Evolutionary conservation across 139 green algal species (phyloP).

Genomic region (Gonium pectorale): DNA sequence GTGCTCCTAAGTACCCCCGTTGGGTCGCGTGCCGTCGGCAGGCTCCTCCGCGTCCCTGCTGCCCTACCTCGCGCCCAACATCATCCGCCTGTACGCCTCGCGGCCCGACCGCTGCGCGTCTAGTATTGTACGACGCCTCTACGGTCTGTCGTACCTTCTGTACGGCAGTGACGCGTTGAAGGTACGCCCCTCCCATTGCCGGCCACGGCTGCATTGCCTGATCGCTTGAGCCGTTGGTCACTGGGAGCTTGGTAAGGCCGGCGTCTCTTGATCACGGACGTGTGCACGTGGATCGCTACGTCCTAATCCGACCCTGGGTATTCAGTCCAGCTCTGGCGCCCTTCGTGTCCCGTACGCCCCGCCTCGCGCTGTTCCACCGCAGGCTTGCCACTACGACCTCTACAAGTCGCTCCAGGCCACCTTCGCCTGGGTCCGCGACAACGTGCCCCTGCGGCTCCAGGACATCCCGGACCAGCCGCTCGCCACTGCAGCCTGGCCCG

Average conservation of each 20-base stretch:
- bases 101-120: neutral
- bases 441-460: slow-evolving; percentile 4
- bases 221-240: no score
- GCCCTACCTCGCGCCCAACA: slow-evolving; percentile 1
- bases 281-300: no score
- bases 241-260: no score
- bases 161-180: neutral
- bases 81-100: neutral
- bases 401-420: neutral
- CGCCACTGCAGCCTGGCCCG: neutral
- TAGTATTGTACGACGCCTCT: neutral
- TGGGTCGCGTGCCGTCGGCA: no score
- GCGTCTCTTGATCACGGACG: no score
- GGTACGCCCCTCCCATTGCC: no score
- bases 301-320: no score
- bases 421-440: slow-evolving; percentile 22
- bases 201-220: no score
- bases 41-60: neutral
- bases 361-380: no score
- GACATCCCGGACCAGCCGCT: slow-evolving; percentile 1
- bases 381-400: slow-evolving; percentile 35
- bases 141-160: neutral
- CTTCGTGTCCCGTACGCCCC: no score
- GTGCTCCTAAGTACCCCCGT: no score
- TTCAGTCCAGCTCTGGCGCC: no score